Conservation (phyloP, 192 early-diverging fungal genomes). For the Umbelopsis isabellina region DNA sequence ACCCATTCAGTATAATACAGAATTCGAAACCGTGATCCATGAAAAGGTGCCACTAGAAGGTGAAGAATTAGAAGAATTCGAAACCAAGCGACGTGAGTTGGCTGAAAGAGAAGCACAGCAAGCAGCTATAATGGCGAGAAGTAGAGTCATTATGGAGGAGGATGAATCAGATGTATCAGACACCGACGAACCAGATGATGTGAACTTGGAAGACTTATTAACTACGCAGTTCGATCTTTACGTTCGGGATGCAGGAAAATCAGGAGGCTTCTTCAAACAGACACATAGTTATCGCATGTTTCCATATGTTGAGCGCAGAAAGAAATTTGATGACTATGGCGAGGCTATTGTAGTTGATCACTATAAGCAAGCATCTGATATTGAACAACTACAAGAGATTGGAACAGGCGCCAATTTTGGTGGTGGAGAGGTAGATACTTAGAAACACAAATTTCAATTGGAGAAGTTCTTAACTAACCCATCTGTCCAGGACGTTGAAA, state of each 20-base stretch:
- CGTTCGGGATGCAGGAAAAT: conserved; percentile 74
- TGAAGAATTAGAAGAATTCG: conserved; percentile 75
- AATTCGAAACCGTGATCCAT: conserved; percentile 48
- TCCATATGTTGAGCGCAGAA: conserved; percentile 80
- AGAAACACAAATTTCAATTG: conserved; percentile 14
- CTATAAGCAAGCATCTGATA: conserved; percentile 35
- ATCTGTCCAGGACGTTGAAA: conserved; percentile 30
- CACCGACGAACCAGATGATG: conserved; percentile 57
- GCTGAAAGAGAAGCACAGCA: conserved; percentile 77
- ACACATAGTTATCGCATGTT: conserved; percentile 86
- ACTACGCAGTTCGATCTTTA: conserved; percentile 78
- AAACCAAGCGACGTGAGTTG: conserved; percentile 62
- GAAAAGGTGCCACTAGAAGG: conserved; percentile 83
- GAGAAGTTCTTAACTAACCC: conserved; percentile 1
- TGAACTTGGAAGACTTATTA: conserved; percentile 54
- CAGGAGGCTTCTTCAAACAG: conserved; percentile 77
- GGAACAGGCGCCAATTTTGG: conserved; percentile 36
- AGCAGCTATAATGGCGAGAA: conserved; percentile 64
- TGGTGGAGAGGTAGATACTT: conserved; percentile 29
- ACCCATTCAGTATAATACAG: conserved; percentile 31
- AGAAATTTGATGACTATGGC: conserved; percentile 88
- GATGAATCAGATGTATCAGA: conserved; percentile 67
- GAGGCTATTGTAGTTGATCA: conserved; percentile 40
- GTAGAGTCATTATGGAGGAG: conserved; percentile 76
- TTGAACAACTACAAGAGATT: conserved; percentile 60